Evolutionary conservation across 75 land plant species (phyloP), one percentile per base, ranked within the genome.

Genomic region (Selaginella tamariscina): DNA sequence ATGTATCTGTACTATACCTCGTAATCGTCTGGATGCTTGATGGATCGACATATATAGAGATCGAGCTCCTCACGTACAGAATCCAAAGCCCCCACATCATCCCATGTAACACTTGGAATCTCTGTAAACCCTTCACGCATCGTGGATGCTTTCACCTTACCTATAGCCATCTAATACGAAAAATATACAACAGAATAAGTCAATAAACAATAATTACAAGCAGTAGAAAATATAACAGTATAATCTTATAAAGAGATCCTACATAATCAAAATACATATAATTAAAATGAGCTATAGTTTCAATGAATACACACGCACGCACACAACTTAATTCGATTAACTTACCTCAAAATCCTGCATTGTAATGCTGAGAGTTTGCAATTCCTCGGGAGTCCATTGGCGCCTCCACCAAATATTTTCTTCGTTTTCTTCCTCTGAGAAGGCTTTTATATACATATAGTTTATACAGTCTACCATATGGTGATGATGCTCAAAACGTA

Each of bases 311-410:
- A 11, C 11, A 60, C 8, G 24, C 11, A 11, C n/a, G 24, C 63
- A 5, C n/a, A 21, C n/a, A 11, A 21, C 24, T 21, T 20, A 24
- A 28, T 30, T 29, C 2, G 31, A 24, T 9, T 24, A 28, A 30
- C 30, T 18, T 80, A 93, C 96, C 86, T 95, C 92, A 82, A 95
- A 95, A 73, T 95, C 97, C 67, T 71, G 70, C 97, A 91, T 90
- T 0, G 84, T 87, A 56, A 95, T 88, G 62, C 69, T 75, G n/a
- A 95, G 89, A 20, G 71, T 71, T 22, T 79, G 78, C 81, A 90
- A 74, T 64, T 91, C 97, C 65, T 82, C 97, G 29, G 65, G 77
- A 56, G 70, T 56, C 99, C 97, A 95, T 29, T 83, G 81, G 20
- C 70, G 39, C 73, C 65, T 79, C 91, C 89, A 87, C 82, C 81